Percentiles rank a stretch among this genome's conserved stretches.
phyloP scores from a whole-genome alignment of 176 grass and related monocot species.

The Miscanthus lutarioriparius region DNA sequence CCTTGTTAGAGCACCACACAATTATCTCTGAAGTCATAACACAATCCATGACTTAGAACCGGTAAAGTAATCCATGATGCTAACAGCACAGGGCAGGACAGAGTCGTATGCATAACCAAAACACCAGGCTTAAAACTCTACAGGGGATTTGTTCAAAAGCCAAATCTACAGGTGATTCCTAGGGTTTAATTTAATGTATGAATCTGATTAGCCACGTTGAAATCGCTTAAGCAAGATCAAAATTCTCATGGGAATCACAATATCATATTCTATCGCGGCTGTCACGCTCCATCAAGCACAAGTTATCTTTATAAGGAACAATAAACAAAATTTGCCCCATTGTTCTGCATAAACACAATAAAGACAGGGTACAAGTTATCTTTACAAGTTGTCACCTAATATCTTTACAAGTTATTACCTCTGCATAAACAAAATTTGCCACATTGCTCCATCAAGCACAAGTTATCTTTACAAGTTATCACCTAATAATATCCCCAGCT shows the following conservation, averaged over 20 bases:
- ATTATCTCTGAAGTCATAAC: background rate
- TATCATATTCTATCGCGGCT: background rate
- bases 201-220: background rate
- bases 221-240: background rate
- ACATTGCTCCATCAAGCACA: background rate
- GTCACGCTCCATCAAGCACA: background rate
- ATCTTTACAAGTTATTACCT: too few species aligned
- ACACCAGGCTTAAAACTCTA: background rate
- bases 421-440: background rate
- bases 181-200: background rate
- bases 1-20: background rate
- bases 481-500: too few species aligned
- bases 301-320: background rate
- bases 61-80: background rate
- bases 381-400: too few species aligned
- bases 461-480: background rate
- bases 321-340: background rate
- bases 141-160: background rate
- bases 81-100: background rate
- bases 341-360: background rate
- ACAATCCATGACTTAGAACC: background rate
- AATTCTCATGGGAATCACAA: background rate
- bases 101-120: background rate
- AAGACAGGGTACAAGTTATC: background rate
- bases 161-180: background rate